Evolutionary conservation across 805 yeast species (phyloP).

Genomic region (Wickerhamomyces ciferrii): DNA sequence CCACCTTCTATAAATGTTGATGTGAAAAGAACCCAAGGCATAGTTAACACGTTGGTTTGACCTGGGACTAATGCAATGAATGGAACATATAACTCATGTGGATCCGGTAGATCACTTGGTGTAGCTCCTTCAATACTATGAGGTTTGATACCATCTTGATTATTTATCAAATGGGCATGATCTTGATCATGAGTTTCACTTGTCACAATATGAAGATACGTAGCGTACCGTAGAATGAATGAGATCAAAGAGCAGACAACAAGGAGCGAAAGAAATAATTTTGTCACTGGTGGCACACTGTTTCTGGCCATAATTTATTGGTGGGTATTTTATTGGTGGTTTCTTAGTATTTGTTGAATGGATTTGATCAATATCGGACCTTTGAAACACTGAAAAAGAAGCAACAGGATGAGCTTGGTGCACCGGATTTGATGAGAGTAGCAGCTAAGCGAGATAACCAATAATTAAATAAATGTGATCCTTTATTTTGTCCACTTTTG

Average conservation of each 20-base stretch:
- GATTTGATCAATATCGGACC: no score
- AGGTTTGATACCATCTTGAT: neutral
- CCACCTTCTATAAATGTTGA: slow-evolving; percentile 41
- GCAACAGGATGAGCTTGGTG: no score
- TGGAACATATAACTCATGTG: slow-evolving; percentile 43
- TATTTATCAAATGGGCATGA: slow-evolving; percentile 16
- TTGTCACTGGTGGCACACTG: slow-evolving; percentile 28
- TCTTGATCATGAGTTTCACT: slow-evolving; percentile 16
- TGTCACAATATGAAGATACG: slow-evolving; percentile 21
- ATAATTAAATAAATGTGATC: no score
- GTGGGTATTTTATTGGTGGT: no score
- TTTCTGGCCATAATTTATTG: slow-evolving; percentile 15
- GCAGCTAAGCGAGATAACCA: no score
- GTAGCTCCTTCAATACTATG: slow-evolving; percentile 3
- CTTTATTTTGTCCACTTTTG: no score
- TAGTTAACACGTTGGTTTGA: slow-evolving; percentile 29
- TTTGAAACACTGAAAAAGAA: no score
- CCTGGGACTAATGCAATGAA: slow-evolving; percentile 44
- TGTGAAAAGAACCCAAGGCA: slow-evolving; percentile 49
- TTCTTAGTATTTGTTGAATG: no score
- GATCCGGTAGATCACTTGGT: slow-evolving; percentile 29
- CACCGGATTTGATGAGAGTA: no score
- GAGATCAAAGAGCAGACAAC: slow-evolving; percentile 21
- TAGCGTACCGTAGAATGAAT: slow-evolving; percentile 24
- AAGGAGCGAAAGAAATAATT: slow-evolving; percentile 17